Evolutionary conservation across 495 filamentous ascomycete species (phyloP).

Genomic region (Aspergillus baeticus): DNA sequence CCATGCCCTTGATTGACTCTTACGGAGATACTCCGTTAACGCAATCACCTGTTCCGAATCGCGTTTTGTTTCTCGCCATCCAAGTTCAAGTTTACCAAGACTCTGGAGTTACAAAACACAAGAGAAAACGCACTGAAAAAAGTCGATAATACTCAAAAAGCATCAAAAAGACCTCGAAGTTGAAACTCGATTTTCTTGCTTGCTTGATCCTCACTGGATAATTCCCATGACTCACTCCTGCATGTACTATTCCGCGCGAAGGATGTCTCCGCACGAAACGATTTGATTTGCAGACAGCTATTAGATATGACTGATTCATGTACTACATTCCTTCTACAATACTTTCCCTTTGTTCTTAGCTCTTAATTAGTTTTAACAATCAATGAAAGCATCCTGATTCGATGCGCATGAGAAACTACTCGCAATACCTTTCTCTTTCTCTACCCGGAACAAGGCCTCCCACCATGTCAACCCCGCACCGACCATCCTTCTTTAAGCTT

Average conservation of each 20-base stretch:
- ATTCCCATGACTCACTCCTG: background rate
- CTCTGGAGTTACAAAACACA: background rate
- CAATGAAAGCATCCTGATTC: too few relatives aligned
- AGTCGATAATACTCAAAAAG: background rate
- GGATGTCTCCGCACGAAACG: conserved; percentile 7
- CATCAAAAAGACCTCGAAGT: background rate
- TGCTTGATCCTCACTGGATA: background rate
- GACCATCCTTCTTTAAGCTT: too few relatives aligned
- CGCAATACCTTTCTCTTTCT: too few relatives aligned
- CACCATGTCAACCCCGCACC: too few relatives aligned
- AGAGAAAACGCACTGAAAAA: background rate
- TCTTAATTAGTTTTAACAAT: background rate
- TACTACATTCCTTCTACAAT: background rate
- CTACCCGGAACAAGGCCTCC: too few relatives aligned
- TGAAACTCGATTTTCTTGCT: too few relatives aligned
- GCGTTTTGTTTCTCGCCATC: too few relatives aligned
- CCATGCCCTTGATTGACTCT: conserved; percentile 2
- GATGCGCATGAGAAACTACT: background rate
- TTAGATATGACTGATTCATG: conserved; percentile 1
- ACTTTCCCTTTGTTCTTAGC: conserved; percentile 7
- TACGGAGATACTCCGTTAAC: background rate
- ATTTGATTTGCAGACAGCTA: conserved; percentile 2
- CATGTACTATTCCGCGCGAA: background rate
- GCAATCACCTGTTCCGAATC: background rate
- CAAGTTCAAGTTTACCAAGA: background rate